Conservation (phyloP, 768 basidiomycete species). For the Xanthoconium purpureum region DNA sequence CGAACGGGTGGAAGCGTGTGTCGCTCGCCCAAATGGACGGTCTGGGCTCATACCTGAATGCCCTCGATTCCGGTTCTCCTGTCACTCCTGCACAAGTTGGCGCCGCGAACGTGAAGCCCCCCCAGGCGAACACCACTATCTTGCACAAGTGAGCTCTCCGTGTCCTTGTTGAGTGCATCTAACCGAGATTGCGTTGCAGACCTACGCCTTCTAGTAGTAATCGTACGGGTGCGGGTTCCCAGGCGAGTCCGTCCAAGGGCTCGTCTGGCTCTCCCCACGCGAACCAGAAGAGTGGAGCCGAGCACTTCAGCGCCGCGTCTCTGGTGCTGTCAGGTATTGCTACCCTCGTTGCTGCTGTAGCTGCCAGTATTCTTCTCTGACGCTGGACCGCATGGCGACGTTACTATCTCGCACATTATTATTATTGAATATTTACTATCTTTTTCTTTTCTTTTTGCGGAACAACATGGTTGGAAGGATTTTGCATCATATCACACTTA, state of each 20-base stretch:
- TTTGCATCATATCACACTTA: not conserved
- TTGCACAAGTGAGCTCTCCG: constrained; percentile 6
- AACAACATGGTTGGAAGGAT: not conserved
- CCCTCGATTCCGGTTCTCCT: constrained; percentile 31
- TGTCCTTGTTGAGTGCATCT: not conserved
- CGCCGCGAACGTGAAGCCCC: constrained; percentile 14
- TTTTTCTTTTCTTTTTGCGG: not conserved
- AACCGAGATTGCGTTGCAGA: constrained; percentile 4
- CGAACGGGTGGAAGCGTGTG: constrained; percentile 68
- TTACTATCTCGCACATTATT: constrained; percentile 7
- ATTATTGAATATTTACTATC: constrained; percentile 3
- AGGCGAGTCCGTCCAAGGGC: constrained; percentile 9
- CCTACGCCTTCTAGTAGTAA: not conserved
- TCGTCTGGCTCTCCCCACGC: constrained; percentile 24
- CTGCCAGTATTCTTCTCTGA: constrained; percentile 24
- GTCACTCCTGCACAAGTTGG: constrained; percentile 25
- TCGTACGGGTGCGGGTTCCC: not conserved
- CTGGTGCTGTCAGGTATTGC: constrained; percentile 24
- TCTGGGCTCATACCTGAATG: constrained; percentile 46
- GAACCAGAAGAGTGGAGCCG: constrained; percentile 35
- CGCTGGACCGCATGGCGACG: constrained; percentile 5
- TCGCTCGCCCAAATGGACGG: constrained; percentile 50
- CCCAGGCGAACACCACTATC: constrained; percentile 10
- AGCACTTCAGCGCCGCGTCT: constrained; percentile 22
- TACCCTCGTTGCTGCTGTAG: constrained; percentile 21